Evolutionary conservation across 1,139 yeast genomes (phyloP).

Genomic region (Suhomyces anneliseae): DNA sequence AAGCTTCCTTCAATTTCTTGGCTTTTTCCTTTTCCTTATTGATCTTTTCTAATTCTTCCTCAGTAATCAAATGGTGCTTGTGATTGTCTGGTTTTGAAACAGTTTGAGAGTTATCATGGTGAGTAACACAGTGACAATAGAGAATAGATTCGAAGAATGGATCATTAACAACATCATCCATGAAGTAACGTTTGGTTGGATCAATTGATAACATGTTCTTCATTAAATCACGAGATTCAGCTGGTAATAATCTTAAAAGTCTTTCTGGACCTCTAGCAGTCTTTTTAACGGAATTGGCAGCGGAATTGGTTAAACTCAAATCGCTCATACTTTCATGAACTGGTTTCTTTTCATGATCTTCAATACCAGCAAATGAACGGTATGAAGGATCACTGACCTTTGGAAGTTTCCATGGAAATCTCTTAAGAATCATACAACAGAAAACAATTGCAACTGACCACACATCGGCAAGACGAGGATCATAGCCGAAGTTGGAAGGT

Average conservation of each 20-base stretch:
- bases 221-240: constrained; percentile 32
- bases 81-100: constrained; percentile 34
- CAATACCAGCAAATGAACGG: constrained; percentile 38
- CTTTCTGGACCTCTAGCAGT: constrained; percentile 32
- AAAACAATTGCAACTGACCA: constrained; percentile 80
- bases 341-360: constrained; percentile 8
- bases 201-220: constrained; percentile 36
- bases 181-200: constrained; percentile 28
- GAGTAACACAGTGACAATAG: constrained; percentile 23
- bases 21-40: constrained; percentile 39
- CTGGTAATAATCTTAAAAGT: constrained; percentile 39
- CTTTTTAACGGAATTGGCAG: not conserved
- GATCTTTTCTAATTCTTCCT: constrained; percentile 49
- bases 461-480: constrained; percentile 70
- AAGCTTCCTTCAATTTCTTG: constrained; percentile 22
- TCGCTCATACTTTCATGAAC: constrained; percentile 6
- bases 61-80: constrained; percentile 57
- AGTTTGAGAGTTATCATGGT: constrained; percentile 2
- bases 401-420: constrained; percentile 83
- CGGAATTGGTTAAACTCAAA: not conserved
- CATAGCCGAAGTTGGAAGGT: constrained; percentile 49
- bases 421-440: constrained; percentile 68
- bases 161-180: constrained; percentile 33
- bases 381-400: constrained; percentile 55
- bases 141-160: constrained; percentile 31